These are phyloP conservation scores for Aspergillus thermomutatus DNA, from an alignment of 2,329 filamentous ascomycete species.

Conservation along the genomic window DNA sequence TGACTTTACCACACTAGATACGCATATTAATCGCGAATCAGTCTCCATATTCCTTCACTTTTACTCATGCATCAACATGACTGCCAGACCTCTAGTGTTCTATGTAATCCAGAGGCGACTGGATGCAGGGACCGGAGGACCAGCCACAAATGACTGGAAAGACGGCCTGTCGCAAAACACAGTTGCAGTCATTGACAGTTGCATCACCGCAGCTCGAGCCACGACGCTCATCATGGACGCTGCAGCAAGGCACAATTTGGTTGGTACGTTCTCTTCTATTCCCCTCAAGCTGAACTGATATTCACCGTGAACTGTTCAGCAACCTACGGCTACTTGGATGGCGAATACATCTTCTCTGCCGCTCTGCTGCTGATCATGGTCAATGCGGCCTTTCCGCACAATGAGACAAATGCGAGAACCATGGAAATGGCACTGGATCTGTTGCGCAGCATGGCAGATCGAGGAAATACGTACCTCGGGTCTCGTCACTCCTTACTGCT, in stretches of 20 bases:
- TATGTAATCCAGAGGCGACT: constrained; percentile 52
- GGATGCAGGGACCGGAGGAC: constrained; percentile 29
- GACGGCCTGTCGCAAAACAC: constrained; percentile 48
- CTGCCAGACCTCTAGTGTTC: constrained; percentile 52
- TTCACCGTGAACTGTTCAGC: constrained; percentile 27
- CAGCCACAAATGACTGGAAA: constrained; percentile 45
- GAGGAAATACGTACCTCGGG: constrained; percentile 51
- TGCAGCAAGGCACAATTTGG: constrained; percentile 49
- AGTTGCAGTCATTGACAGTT: constrained; percentile 51
- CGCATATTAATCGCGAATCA: constrained; percentile 46
- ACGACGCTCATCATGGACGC: constrained; percentile 50
- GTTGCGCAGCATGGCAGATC: constrained; percentile 50
- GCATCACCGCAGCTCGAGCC: constrained; percentile 49
- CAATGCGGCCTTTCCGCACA: constrained; percentile 50
- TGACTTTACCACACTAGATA: constrained; percentile 44
- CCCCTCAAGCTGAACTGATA: background rate
- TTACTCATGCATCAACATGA: constrained; percentile 59
- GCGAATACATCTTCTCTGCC: constrained; percentile 55
- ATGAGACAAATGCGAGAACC: constrained; percentile 39
- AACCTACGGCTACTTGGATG: constrained; percentile 58
- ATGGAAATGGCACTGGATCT: constrained; percentile 49
- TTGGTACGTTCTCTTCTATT: constrained; percentile 37
- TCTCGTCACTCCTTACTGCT: constrained; percentile 39
- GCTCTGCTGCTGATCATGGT: constrained; percentile 55
- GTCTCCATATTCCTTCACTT: constrained; percentile 55